phyloP scores from a whole-genome alignment of 805 yeast species.

The Candida silvatica region DNA sequence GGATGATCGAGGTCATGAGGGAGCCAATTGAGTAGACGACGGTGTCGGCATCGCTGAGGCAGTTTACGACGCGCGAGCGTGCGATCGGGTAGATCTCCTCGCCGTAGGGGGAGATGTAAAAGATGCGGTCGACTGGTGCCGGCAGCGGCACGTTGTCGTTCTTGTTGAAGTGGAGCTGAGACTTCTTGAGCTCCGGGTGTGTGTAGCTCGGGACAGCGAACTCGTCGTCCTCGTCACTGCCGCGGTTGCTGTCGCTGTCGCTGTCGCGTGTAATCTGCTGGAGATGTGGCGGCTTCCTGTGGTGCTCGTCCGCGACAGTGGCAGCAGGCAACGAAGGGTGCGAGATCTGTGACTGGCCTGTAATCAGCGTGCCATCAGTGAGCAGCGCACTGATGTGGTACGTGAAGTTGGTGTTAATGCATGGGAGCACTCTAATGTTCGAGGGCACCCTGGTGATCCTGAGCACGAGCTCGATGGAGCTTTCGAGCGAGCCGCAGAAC shows the following conservation, averaged over 20 bases:
- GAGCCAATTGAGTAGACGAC: constrained; percentile 81
- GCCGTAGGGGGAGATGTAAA: constrained; percentile 81
- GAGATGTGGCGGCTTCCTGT: not conserved
- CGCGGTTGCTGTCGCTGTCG: constrained; percentile 5
- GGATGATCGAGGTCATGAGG: constrained; percentile 78
- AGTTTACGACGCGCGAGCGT: constrained; percentile 47
- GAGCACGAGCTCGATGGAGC: constrained; percentile 69
- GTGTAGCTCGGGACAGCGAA: constrained; percentile 64
- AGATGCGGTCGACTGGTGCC: constrained; percentile 64
- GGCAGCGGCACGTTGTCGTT: constrained; percentile 51
- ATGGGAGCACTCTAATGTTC: constrained; percentile 57
- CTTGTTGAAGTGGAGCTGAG: constrained; percentile 70
- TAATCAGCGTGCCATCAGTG: constrained; percentile 59
- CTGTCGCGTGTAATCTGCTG: not conserved
- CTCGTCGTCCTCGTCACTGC: constrained; percentile 27
- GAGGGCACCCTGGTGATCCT: constrained; percentile 54
- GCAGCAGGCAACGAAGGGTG: constrained; percentile 50
- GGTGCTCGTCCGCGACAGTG: too few relatives aligned
- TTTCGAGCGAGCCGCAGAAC: constrained; percentile 77
- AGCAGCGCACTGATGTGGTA: constrained; percentile 79
- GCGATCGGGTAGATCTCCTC: constrained; percentile 77
- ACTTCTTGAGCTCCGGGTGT: constrained; percentile 67
- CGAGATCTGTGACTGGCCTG: constrained; percentile 90
- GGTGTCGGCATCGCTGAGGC: constrained; percentile 40
- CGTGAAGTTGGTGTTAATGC: constrained; percentile 75